Percentiles rank a stretch among this genome's conserved stretches.
These are phyloP conservation scores for Haematococcus sp. DNA, from an alignment of 139 green algal species.

Conservation along the genomic window DNA sequence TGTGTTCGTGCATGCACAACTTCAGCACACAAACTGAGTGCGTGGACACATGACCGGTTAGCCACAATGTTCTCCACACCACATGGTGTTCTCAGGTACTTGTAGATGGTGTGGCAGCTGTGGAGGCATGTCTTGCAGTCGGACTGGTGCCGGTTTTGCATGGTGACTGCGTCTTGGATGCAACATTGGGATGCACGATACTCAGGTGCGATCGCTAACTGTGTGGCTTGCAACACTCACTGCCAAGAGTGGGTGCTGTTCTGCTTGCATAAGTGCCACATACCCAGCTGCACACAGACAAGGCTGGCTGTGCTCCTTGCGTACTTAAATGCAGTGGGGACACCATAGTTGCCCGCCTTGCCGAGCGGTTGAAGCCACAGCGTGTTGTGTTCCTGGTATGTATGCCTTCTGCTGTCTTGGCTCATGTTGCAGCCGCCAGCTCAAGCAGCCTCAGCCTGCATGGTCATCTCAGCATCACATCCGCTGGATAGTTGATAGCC, in stretches of 20 bases:
- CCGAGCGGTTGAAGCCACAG: conserved; percentile 30
- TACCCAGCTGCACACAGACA: no score
- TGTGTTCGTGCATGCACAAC: no score
- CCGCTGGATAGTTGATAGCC: no score
- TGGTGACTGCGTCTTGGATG: conserved; percentile 58
- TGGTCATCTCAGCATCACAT: no score
- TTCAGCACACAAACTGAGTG: no score
- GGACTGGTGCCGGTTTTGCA: conserved; percentile 72
- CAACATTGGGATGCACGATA: conserved; percentile 47
- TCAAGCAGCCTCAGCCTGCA: no score
- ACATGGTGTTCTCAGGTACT: neutral
- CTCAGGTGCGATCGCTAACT: conserved; percentile 32
- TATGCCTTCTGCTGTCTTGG: neutral
- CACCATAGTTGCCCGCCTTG: conserved; percentile 44
- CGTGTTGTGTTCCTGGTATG: conserved; percentile 59
- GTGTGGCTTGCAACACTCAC: neutral
- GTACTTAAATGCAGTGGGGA: conserved; percentile 40
- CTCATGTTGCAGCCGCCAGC: no score
- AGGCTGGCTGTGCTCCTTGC: no score
- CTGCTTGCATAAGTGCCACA: neutral
- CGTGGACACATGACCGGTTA: no score
- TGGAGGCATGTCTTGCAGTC: conserved; percentile 17
- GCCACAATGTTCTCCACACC: no score
- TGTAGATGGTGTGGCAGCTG: conserved; percentile 3
- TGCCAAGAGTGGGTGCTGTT: neutral